Base-by-base conservation (phyloP, 768 basidiomycete species). In the Heimioporus sp. region DNA sequence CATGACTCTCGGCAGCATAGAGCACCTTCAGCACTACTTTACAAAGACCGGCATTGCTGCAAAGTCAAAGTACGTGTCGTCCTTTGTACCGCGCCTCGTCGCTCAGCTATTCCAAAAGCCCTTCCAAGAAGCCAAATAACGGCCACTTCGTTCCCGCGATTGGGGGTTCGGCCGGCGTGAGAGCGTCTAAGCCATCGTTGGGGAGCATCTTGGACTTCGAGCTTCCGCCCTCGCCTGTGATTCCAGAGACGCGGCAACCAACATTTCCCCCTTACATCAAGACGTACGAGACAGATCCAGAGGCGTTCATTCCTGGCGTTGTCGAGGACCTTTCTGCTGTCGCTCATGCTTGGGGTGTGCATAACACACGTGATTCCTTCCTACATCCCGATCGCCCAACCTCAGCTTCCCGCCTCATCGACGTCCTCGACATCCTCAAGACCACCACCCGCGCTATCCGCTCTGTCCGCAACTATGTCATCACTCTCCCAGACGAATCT, bases 11-110 rank as follows among this genome's bases (percentile, higher is more conserved):
- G 94, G 94, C n/a, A 93, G 91, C 65, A 98, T 98, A 59, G 90
- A 96, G 65, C 91, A 97, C 66, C 80, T 98, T 38, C 95, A 98
- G 70, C 87, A 94, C 63, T 95, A 94, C 66, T 98, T 95, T 63
- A 91, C 90, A 9, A 93, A 93, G 78, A 83, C 89, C 0, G 91
- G 91, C 2, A 79, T 93, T 49, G 79, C 78, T 21, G 77, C 86
- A 32, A 82, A 85, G 73, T 79, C 78, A 70, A 80, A 82, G 92
- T 87, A 72, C 73, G 86, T 60, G n/a, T 48, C 43, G 30, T 34
- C 42, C n/a, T 38, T 20, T 51, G 43, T 28, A 11, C 11, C 34
- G 5, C 15, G 5, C 12, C 31, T 53, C 48, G 20, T 46, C 44
- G 45, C 58, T 60, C 42, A 62, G 2, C 24, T 40, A 41, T 5